A percentile compares a stretch with the other conserved stretches of the same genome.
Conservation (phyloP, 306 rosid genomes). For the Cajanus cajan region DNA sequence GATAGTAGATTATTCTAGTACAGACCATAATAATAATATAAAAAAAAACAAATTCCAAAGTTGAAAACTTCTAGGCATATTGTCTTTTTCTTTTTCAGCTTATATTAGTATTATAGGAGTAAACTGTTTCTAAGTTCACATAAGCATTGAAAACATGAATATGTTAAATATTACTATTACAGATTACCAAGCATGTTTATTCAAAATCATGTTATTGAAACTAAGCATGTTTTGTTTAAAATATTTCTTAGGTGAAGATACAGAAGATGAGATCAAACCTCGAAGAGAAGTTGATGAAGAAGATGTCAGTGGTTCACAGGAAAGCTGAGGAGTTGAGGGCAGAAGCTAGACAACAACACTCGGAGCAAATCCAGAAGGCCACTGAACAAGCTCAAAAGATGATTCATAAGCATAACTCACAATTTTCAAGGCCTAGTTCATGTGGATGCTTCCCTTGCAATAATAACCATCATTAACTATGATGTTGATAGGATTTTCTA, state of each 20-base stretch:
- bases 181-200: slow-evolving; percentile 25
- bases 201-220: slow-evolving; percentile 6
- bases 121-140: background rate
- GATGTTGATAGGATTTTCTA: background rate
- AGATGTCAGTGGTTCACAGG: slow-evolving; percentile 72
- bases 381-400: slow-evolving; percentile 60
- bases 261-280: slow-evolving; percentile 91
- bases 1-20: background rate
- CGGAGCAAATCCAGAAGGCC: slow-evolving; percentile 66
- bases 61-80: slow-evolving; percentile 27
- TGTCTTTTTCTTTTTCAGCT: slow-evolving; percentile 11
- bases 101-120: background rate
- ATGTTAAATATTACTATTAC: background rate
- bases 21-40: slow-evolving; percentile 4
- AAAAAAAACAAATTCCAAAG: slow-evolving; percentile 16
- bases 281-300: slow-evolving; percentile 96
- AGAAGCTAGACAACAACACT: slow-evolving; percentile 69
- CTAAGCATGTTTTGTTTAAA: background rate
- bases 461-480: slow-evolving; percentile 34
- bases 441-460: slow-evolving; percentile 92
- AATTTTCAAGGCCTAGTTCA: slow-evolving; percentile 53
- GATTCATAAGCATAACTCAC: slow-evolving; percentile 43
- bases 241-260: slow-evolving; percentile 65
- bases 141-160: slow-evolving; percentile 28
- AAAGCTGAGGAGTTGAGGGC: slow-evolving; percentile 89